Evolutionary conservation across 352 stramenopile species (phyloP), one percentile per base, ranked within the genome.

Genomic region (Pythium brachiatum): DNA sequence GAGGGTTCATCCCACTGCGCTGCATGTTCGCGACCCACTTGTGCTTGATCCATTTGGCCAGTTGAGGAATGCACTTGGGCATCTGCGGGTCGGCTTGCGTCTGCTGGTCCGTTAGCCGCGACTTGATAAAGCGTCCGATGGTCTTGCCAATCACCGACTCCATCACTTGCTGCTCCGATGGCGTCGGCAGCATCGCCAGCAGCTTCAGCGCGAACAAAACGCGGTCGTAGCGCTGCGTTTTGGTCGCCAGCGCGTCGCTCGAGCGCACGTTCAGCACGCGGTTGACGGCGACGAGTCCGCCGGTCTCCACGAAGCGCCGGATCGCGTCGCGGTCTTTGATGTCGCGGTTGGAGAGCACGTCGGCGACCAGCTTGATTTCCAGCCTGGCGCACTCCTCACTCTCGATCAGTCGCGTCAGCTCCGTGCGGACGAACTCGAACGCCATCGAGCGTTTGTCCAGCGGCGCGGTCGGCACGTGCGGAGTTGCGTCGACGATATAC

Each of bases 11-110:
- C 0, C 16, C 34, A 9, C 16, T n/a, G 15, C 53, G 52, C 18
- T 79, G 60, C 25, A 90, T 86, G 25, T 77, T 81, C 23, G 75
- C 62, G 3, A 84, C 72, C 83, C 83, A 91, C 27, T 75, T 84
- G 43, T 58, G 70, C 51, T 84, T 88, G 57, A 93, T 88, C 81
- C 81, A 93, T 72, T 80, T 86, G 7, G 81, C 79, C 29, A 90
- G 60, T 25, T 74, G 71, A 1, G 38, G 62, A 26, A 89, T 74
- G 32, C 69, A 77, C 56, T 71, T 74, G 8, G 83, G 78, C 16
- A 89, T 51, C 13, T 23, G 18, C 12, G 62, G 47, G 26, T 66
- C 62, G 27, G 57, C 44, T n/a, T 44, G 12, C 2, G 43, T 29
- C 44, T 74, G 67, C 13, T 74, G 64, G 56, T 79, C 69, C 1